Conservation (phyloP, 2,329 filamentous ascomycete species). For the Phaeophleospora eucalypticola region DNA sequence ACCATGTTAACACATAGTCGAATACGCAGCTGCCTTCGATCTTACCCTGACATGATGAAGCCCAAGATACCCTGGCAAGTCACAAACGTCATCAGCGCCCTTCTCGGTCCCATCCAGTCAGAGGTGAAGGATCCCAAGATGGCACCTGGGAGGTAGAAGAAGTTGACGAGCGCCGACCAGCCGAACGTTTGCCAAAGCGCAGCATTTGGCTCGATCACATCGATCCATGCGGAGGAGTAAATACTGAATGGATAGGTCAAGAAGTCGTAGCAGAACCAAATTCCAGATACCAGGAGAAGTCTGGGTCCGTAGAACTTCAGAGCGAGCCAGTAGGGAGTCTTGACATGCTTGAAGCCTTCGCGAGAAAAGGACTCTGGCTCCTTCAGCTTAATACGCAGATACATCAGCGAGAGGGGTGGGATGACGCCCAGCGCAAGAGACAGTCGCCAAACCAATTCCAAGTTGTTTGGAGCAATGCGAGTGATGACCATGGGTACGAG, state of each 20-base stretch:
- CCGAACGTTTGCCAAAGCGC: conserved; percentile 75
- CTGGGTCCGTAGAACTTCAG: conserved; percentile 69
- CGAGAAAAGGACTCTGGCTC: conserved; percentile 75
- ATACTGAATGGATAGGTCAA: conserved; percentile 80
- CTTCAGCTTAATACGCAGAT: conserved; percentile 66
- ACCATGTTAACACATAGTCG: too few relatives aligned
- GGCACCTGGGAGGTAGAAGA: conserved; percentile 84
- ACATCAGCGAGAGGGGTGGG: conserved; percentile 69
- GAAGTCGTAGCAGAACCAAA: conserved; percentile 84
- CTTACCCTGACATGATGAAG: conserved; percentile 80
- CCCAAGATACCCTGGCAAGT: conserved; percentile 70
- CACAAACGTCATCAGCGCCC: conserved; percentile 69
- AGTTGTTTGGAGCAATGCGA: conserved; percentile 46
- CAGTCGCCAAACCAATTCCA: conserved; percentile 75
- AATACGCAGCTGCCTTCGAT: too few relatives aligned
- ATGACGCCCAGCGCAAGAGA: conserved; percentile 73
- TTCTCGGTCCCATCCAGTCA: conserved; percentile 74
- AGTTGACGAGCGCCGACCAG: conserved; percentile 83
- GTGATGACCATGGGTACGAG: conserved; percentile 66
- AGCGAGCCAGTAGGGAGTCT: conserved; percentile 50
- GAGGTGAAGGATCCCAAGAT: conserved; percentile 70
- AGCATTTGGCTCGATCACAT: conserved; percentile 54
- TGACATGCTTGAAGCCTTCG: conserved; percentile 59
- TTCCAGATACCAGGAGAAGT: conserved; percentile 63
- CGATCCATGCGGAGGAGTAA: conserved; percentile 74